These are phyloP conservation scores for Quercus alba DNA, from an alignment of 306 rosid genomes.

Conservation along the genomic window DNA sequence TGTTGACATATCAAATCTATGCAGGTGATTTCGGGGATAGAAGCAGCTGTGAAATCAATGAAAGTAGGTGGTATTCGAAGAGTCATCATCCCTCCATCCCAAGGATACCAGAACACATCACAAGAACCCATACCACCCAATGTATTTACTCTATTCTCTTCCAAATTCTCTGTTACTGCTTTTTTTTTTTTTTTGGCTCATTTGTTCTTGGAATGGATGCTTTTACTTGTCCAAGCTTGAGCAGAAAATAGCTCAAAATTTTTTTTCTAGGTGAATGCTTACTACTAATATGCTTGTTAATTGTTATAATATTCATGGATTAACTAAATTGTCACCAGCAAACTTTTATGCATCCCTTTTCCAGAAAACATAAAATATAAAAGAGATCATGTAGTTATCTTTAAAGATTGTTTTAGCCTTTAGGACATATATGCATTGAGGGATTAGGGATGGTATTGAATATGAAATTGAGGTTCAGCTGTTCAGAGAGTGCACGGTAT, in stretches of 20 bases:
- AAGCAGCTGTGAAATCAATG: slow-evolving; percentile 81
- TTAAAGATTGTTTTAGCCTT: not conserved
- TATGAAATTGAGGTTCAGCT: not conserved
- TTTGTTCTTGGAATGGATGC: not conserved
- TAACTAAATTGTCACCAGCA: not conserved
- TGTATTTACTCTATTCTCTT: slow-evolving; percentile 39
- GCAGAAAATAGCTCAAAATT: not conserved
- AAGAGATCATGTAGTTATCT: not conserved
- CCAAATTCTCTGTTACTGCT: slow-evolving; percentile 7
- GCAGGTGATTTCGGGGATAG: slow-evolving; percentile 83
- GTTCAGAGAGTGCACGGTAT: not conserved
- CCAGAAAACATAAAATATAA: not conserved
- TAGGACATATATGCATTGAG: not conserved
- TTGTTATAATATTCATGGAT: not conserved
- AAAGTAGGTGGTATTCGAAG: slow-evolving; percentile 80
- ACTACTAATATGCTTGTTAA: not conserved
- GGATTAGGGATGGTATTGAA: not conserved
- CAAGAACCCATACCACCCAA: slow-evolving; percentile 93
- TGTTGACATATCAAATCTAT: slow-evolving; percentile 1
- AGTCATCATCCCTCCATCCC: slow-evolving; percentile 83
- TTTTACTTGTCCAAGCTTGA: not conserved
- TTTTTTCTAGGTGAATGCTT: not conserved
- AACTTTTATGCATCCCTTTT: not conserved
- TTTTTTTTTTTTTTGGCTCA: not conserved
- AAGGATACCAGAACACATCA: slow-evolving; percentile 84